These are phyloP conservation scores for Exophiala mesophila DNA, from an alignment of 2,329 filamentous ascomycete genomes.

Conservation along the genomic window DNA sequence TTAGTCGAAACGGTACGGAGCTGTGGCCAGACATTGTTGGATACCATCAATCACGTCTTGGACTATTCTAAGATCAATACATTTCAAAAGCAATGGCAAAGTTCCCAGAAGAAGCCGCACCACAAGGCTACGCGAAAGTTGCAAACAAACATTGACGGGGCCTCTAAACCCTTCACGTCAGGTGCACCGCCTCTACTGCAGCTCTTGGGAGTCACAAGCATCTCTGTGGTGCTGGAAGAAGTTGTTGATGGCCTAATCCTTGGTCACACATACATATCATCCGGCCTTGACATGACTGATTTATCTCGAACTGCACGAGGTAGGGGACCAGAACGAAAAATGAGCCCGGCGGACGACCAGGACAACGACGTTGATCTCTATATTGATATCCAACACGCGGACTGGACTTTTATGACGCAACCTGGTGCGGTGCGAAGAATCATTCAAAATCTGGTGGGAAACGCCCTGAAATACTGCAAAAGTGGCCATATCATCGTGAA, in stretches of 20 bases:
- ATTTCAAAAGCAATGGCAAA: slow-evolving; percentile 31
- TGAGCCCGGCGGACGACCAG: background rate
- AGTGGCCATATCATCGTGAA: slow-evolving; percentile 32
- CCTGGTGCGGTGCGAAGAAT: slow-evolving; percentile 31
- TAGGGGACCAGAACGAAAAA: background rate
- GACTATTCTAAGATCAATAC: slow-evolving; percentile 36
- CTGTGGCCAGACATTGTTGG: slow-evolving; percentile 49
- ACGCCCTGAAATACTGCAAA: slow-evolving; percentile 36
- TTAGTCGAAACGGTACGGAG: slow-evolving; percentile 47
- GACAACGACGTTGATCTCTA: slow-evolving; percentile 10
- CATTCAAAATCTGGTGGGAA: slow-evolving; percentile 36
- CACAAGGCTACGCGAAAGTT: slow-evolving; percentile 27
- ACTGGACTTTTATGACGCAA: slow-evolving; percentile 28
- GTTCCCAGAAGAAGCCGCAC: slow-evolving; percentile 11
- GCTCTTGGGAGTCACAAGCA: slow-evolving; percentile 10
- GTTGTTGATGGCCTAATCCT: slow-evolving; percentile 19
- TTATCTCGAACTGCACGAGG: slow-evolving; percentile 7
- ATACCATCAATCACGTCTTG: slow-evolving; percentile 41
- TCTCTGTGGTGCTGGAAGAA: slow-evolving; percentile 18
- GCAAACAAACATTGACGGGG: slow-evolving; percentile 15
- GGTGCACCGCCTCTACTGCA: slow-evolving; percentile 17
- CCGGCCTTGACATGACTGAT: slow-evolving; percentile 9
- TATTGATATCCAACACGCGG: slow-evolving; percentile 27
- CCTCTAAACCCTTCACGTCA: slow-evolving; percentile 11
- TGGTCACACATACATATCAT: slow-evolving; percentile 13